A percentile compares a stretch with the other conserved stretches of the same genome.
Conservation (phyloP, 116 monocot species). For the Phalaenopsis hybrid region DNA sequence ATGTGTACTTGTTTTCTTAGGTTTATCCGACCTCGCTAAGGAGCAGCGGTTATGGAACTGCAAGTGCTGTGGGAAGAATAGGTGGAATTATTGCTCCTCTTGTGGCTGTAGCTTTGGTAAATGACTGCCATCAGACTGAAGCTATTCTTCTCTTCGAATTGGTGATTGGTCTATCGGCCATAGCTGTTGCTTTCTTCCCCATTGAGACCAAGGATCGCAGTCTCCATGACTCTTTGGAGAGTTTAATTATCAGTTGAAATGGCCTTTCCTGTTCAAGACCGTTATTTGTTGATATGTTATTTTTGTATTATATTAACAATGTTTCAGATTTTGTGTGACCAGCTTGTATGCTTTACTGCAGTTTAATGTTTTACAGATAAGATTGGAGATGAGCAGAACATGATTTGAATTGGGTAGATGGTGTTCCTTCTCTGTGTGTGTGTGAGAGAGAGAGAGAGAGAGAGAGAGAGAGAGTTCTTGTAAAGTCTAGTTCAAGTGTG, state of each 20-base stretch:
- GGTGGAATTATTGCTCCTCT: constrained; percentile 85
- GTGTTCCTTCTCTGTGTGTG: no score
- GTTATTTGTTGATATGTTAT: neutral
- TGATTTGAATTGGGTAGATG: no score
- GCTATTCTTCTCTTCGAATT: constrained; percentile 62
- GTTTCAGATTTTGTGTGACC: neutral
- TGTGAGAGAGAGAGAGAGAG: no score
- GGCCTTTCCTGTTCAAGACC: no score
- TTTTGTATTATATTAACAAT: neutral
- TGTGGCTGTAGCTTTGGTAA: constrained; percentile 70
- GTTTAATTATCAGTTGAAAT: constrained; percentile 1
- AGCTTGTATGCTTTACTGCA: neutral
- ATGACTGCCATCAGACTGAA: constrained; percentile 52
- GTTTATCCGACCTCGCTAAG: constrained; percentile 79
- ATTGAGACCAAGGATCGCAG: constrained; percentile 69
- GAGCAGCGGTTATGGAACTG: constrained; percentile 64
- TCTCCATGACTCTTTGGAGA: constrained; percentile 33
- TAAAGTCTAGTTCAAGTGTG: no score
- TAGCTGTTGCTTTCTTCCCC: constrained; percentile 59
- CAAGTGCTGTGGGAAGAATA: constrained; percentile 62
- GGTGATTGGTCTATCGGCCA: constrained; percentile 45
- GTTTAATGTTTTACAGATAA: neutral
- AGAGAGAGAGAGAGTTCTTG: no score
- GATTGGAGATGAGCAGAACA: neutral
- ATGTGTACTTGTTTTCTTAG: constrained; percentile 5